A percentile compares a stretch with the other conserved stretches of the same genome.
Evolutionary conservation across 306 rosid species (phyloP).

Genomic region (Coriaria nepalensis): DNA sequence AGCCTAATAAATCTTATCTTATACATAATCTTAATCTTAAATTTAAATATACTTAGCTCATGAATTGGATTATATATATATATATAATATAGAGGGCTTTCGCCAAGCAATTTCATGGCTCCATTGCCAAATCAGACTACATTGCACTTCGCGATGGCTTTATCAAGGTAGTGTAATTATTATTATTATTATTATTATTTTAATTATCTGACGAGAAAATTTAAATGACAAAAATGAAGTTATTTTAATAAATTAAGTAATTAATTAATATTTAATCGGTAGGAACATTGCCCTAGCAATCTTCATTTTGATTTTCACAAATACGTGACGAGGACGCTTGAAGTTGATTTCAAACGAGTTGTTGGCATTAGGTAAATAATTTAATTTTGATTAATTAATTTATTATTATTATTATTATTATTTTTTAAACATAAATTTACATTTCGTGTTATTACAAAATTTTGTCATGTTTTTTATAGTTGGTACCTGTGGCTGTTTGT

Average conservation of each 20-base stretch:
- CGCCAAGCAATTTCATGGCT: conserved; percentile 68
- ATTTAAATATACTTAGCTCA: too few relatives aligned
- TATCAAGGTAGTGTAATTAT: conserved; percentile 36
- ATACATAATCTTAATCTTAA: too few relatives aligned
- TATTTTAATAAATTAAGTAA: too few relatives aligned
- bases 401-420: too few relatives aligned
- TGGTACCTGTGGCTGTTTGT: conserved; percentile 95
- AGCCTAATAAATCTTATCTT: neutral
- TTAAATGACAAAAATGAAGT: too few relatives aligned
- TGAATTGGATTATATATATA: too few relatives aligned
- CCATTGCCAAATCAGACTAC: conserved; percentile 65
- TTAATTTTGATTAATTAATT: too few relatives aligned
- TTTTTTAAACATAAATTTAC: too few relatives aligned
- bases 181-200: too few relatives aligned
- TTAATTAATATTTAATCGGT: too few relatives aligned
- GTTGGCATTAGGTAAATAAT: conserved; percentile 63
- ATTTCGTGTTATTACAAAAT: too few relatives aligned
- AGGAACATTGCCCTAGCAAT: conserved; percentile 27
- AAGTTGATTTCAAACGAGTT: conserved; percentile 57
- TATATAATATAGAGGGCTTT: conserved; percentile 58
- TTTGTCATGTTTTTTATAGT: conserved; percentile 18
- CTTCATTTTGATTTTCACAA: conserved; percentile 35
- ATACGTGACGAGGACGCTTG: conserved; percentile 49
- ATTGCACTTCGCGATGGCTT: conserved; percentile 61
- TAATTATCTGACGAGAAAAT: too few relatives aligned